phyloP scores from a whole-genome alignment of 805 yeast species.

The Sporopachydermia quercuum region DNA sequence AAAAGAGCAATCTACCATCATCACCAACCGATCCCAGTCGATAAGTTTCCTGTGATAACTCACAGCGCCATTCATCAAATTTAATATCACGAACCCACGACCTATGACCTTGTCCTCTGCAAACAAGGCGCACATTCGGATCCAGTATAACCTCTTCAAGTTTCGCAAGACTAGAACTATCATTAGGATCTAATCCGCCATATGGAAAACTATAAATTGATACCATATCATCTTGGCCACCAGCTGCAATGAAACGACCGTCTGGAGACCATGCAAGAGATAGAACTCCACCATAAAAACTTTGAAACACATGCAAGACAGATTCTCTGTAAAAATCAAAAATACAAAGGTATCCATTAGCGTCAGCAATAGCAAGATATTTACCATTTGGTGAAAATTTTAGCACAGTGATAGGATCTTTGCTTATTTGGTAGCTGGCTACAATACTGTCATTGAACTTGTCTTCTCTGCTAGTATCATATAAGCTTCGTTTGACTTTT shows the following conservation, averaged over 20 bases:
- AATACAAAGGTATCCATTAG: conserved; percentile 49
- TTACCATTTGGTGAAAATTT: conserved; percentile 27
- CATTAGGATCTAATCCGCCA: conserved; percentile 1
- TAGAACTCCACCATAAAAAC: conserved; percentile 51
- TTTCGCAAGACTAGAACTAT: conserved; percentile 4
- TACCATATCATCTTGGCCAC: conserved; percentile 40
- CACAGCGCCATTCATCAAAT: conserved; percentile 26
- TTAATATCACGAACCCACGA: conserved; percentile 35
- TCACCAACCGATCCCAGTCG: conserved; percentile 41
- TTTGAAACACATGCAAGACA: conserved; percentile 39
- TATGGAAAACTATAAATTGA: conserved; percentile 24
- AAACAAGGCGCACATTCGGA: conserved; percentile 12
- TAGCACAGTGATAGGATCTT: conserved; percentile 38
- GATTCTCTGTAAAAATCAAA: conserved; percentile 32
- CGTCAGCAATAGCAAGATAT: conserved; percentile 37
- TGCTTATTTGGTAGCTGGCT: conserved; percentile 50
- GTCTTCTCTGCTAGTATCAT: conserved; percentile 2
- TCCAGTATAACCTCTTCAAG: conserved; percentile 14
- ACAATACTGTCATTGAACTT: conserved; percentile 25
- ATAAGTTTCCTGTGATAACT: conserved; percentile 22
- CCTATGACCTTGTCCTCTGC: conserved; percentile 30
- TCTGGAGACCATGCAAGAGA: conserved; percentile 42
- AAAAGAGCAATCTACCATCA: conserved; percentile 34
- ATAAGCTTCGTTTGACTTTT: conserved; percentile 11
- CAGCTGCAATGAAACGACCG: conserved; percentile 29